Base-by-base conservation (phyloP, 495 filamentous ascomycete genomes). In the Xylaria grammica region DNA sequence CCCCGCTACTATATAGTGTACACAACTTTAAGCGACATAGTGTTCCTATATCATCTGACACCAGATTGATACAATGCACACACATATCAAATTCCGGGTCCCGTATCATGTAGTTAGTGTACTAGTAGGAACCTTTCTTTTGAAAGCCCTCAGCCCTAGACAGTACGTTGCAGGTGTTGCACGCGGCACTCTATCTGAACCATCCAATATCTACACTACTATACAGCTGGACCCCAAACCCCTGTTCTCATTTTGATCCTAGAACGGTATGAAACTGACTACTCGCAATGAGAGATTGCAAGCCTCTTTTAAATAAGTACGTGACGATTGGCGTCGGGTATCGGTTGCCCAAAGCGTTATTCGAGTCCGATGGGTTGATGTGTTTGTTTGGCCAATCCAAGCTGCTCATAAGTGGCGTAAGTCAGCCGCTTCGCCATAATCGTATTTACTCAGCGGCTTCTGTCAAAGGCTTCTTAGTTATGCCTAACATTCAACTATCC, bases 111-210 rank as follows among this genome's bases (percentile, higher is more conserved):
- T n/a, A n/a, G n/a, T n/a, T n/a, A n/a, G n/a, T n/a, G n/a, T n/a
- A n/a, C n/a, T n/a, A n/a, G n/a, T n/a, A n/a, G n/a, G n/a, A n/a
- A n/a, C n/a, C n/a, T n/a, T n/a, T n/a, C n/a, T n/a, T n/a, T n/a
- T n/a, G n/a, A n/a, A n/a, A n/a, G n/a, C n/a, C 29, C 50, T 53
- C 51, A 53, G 51, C 51, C 51, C 51, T 53, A 36, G 50, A 53
- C 50, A 20, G n/a, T 1, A n/a, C 17, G n/a, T 53, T 53, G 27
- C n/a, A 22, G 51, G n/a, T 53, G 53, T 22, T 45, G 53, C 38
- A 44, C 40, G 17, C 8, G 40, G 15, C 24, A 45, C 54, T 57
- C 26, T 45, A 48, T 59, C 56, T 59, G 42, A 59, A 24, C 42
- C n/a, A 42, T 42, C n/a, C 40, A 42, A 42, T 42, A 42, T 17